These are phyloP conservation scores for Colletotrichum orbiculare DNA, from an alignment of 2,329 filamentous ascomycete genomes.

Conservation along the genomic window DNA sequence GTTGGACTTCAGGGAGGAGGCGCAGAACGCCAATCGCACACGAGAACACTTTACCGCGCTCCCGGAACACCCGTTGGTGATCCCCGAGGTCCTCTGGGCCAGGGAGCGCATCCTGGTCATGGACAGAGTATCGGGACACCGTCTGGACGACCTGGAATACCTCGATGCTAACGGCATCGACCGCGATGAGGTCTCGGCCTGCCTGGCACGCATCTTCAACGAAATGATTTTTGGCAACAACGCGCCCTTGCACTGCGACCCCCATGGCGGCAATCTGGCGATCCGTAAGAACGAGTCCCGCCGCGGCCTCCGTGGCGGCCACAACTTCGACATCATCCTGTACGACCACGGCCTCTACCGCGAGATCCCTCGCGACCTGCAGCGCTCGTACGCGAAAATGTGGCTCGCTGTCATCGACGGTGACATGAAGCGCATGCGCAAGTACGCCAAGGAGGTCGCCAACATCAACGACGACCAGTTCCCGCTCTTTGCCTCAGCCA, in stretches of 20 bases:
- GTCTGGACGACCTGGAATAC: slow-evolving; percentile 89
- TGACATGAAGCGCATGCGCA: slow-evolving; percentile 86
- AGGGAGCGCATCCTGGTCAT: slow-evolving; percentile 92
- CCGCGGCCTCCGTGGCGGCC: slow-evolving; percentile 58
- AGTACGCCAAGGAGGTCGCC: slow-evolving; percentile 89
- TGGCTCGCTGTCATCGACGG: slow-evolving; percentile 96
- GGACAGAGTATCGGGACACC: slow-evolving; percentile 88
- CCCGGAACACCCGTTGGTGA: slow-evolving; percentile 81
- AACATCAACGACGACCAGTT: slow-evolving; percentile 91
- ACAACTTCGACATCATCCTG: slow-evolving; percentile 94
- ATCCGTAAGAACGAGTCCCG: slow-evolving; percentile 79
- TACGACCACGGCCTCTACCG: slow-evolving; percentile 98
- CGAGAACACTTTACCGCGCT: slow-evolving; percentile 83
- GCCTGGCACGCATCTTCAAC: slow-evolving; percentile 93
- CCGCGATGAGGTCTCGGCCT: slow-evolving; percentile 93
- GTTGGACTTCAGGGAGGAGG: slow-evolving; percentile 89
- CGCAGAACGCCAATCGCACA: slow-evolving; percentile 82
- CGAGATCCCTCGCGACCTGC: slow-evolving; percentile 82
- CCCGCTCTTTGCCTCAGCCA: slow-evolving; percentile 93
- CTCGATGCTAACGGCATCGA: slow-evolving; percentile 89
- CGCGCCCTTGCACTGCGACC: slow-evolving; percentile 94
- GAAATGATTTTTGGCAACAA: slow-evolving; percentile 97
- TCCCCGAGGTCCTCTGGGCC: slow-evolving; percentile 91
- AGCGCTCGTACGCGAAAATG: slow-evolving; percentile 92
- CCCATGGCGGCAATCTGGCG: slow-evolving; percentile 95